These are phyloP conservation scores for Ascochyta fabae DNA, from an alignment of 2,329 filamentous ascomycete species.

Conservation along the genomic window DNA sequence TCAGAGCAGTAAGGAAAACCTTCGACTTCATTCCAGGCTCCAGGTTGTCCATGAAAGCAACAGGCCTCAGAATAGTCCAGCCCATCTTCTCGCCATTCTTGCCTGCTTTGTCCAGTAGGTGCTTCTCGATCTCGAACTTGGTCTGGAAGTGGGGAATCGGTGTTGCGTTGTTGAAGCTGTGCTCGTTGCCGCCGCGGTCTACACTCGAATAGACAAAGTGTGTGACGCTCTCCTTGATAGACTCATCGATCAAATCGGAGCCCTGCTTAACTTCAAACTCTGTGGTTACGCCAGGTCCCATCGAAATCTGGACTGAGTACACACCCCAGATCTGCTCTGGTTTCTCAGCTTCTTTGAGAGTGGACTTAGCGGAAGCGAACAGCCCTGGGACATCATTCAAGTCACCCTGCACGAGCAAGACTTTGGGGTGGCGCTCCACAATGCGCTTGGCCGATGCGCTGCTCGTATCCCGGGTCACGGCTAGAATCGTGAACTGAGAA, in stretches of 20 bases:
- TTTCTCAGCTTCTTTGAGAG: constrained; percentile 42
- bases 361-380: constrained; percentile 55
- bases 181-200: constrained; percentile 65
- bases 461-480: constrained; percentile 64
- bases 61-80: constrained; percentile 68
- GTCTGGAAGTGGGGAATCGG: constrained; percentile 66
- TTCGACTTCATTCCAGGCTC: constrained; percentile 56
- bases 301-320: constrained; percentile 65
- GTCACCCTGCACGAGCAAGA: constrained; percentile 65
- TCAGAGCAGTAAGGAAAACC: constrained; percentile 56
- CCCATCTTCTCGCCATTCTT: constrained; percentile 56
- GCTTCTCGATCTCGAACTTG: constrained; percentile 67
- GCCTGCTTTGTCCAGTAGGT: constrained; percentile 59
- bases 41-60: constrained; percentile 69
- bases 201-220: constrained; percentile 70
- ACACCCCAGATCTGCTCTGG: constrained; percentile 62
- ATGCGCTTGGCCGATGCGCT: constrained; percentile 60
- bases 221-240: constrained; percentile 61
- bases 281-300: constrained; percentile 52
- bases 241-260: constrained; percentile 64
- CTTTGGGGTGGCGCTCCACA: constrained; percentile 51
- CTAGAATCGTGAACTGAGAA: constrained; percentile 60
- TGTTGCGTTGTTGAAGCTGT: constrained; percentile 56
- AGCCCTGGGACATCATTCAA: constrained; percentile 59
- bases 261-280: constrained; percentile 62